Evolutionary conservation across 805 yeast species (phyloP).

Genomic region (Starmerella sp.): DNA sequence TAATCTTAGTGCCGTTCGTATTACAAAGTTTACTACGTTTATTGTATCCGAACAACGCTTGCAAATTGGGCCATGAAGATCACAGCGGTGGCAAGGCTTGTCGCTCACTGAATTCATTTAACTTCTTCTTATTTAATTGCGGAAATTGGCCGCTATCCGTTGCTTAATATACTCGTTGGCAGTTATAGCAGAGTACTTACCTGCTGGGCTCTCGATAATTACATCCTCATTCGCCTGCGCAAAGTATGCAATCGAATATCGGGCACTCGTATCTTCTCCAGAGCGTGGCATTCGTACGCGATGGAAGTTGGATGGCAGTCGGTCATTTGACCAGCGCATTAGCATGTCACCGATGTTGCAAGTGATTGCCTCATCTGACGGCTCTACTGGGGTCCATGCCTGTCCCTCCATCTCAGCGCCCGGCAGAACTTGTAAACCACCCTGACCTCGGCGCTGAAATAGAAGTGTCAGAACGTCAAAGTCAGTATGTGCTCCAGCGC

Average conservation of each 20-base stretch:
- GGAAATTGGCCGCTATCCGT: conserved; percentile 14
- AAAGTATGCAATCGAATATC: conserved; percentile 16
- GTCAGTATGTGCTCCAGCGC: conserved; percentile 20
- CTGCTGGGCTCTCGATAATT: conserved; percentile 9
- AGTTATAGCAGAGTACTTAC: conserved; percentile 10
- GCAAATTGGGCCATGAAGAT: too few species aligned
- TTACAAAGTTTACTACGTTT: too few species aligned
- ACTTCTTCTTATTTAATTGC: too few species aligned
- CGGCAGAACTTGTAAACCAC: conserved; percentile 18
- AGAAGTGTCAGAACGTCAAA: conserved; percentile 13
- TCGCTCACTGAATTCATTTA: too few species aligned
- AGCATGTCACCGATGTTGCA: conserved; percentile 21
- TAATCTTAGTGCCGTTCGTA: too few species aligned
- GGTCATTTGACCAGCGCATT: conserved; percentile 17
- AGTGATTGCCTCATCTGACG: conserved; percentile 11
- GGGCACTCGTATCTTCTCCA: conserved; percentile 9
- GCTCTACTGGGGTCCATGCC: conserved; percentile 15
- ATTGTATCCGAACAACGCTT: too few species aligned
- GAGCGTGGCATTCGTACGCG: conserved; percentile 13
- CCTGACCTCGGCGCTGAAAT: conserved; percentile 16
- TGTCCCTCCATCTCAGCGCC: conserved; percentile 8
- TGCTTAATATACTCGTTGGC: conserved; percentile 10
- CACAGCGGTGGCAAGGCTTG: too few species aligned
- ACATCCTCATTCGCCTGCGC: conserved; percentile 17
- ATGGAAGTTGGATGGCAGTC: conserved; percentile 15